Base-by-base conservation (phyloP, 2,329 filamentous ascomycete genomes). In the Fusarium irregulare region DNA sequence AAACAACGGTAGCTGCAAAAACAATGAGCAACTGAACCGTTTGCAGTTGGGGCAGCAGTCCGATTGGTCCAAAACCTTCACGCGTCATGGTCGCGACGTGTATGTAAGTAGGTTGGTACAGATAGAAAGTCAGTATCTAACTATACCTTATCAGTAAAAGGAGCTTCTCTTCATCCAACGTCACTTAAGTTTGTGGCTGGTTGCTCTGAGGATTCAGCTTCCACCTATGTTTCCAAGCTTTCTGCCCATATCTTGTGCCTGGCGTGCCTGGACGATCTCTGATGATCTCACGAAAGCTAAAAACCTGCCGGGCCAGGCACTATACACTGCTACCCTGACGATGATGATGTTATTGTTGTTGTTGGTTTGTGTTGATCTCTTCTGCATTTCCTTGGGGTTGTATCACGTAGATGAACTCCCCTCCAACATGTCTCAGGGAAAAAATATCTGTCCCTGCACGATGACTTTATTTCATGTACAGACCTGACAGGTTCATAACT, bases 31-130 rank as follows among this genome's bases (percentile, higher is more conserved):
- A 45, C 59, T 47, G 48, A 45, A 51, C 45, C 69, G 56, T 71
- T 70, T 70, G 70, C 55, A 55, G 30, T 40, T 20, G 50, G 56
- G 60, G 60, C 63, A 64, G 49, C 41, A 20, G 60, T 55, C 73
- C 68, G 61, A 74, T 73, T 75, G 73, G 72, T 28, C 28, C 41
- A 42, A 50, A 55, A 46, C 56, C 51, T 63, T 56, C 64, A 66
- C 73, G 73, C 73, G 73, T 75, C 73, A 72, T 66, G 23, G 73
- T 75, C 73, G 73, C 72, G 73, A 73, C 60, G 45, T 56, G 73
- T 50, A 37, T 56, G 73, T 50, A 37, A 32, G 30, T 16, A 44
- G 41, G 21, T 37, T 37, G 16, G 16, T 23, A 44, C 41, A 23
- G 41, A 44, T 44, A 7, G 20, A 23, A 37, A 37, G 34, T 37